Evolutionary conservation across 305 asterid species (phyloP).

Genomic region (Rubia occidens): DNA sequence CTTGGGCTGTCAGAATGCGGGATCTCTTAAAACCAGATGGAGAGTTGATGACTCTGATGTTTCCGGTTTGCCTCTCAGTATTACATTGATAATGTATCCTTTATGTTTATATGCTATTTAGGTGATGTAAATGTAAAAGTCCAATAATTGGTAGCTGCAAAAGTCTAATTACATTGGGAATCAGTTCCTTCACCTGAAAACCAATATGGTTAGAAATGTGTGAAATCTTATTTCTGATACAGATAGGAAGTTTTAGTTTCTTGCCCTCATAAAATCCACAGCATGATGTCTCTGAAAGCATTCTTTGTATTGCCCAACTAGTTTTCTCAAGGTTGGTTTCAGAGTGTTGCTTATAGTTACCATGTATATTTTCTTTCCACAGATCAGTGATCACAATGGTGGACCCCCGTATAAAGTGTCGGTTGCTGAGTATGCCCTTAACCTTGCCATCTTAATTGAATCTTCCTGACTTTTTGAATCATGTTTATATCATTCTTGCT

Average conservation of each 20-base stretch:
- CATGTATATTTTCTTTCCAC: slow-evolving; percentile 17
- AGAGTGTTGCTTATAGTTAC: neutral
- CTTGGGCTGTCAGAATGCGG: slow-evolving; percentile 52
- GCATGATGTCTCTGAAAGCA: neutral
- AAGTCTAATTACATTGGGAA: neutral
- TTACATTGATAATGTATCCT: neutral
- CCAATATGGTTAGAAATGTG: neutral
- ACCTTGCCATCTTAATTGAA: neutral
- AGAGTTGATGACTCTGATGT: slow-evolving; percentile 74
- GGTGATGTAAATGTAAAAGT: neutral
- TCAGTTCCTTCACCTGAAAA: neutral
- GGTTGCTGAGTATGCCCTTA: slow-evolving; percentile 39
- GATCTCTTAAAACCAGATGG: slow-evolving; percentile 70
- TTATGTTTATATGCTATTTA: neutral
- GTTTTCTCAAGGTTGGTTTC: neutral
- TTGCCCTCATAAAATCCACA: neutral
- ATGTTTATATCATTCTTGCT: neutral
- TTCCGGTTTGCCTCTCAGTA: slow-evolving; percentile 44
- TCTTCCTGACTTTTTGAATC: slow-evolving; percentile 1
- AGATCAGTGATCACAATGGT: slow-evolving; percentile 65
- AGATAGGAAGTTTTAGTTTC: neutral
- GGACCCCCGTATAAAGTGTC: slow-evolving; percentile 88
- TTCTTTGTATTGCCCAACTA: neutral
- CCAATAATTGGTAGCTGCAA: neutral
- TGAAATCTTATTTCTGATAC: neutral